Conservation (phyloP, 495 filamentous ascomycete species). For the Thozetella sp. region DNA sequence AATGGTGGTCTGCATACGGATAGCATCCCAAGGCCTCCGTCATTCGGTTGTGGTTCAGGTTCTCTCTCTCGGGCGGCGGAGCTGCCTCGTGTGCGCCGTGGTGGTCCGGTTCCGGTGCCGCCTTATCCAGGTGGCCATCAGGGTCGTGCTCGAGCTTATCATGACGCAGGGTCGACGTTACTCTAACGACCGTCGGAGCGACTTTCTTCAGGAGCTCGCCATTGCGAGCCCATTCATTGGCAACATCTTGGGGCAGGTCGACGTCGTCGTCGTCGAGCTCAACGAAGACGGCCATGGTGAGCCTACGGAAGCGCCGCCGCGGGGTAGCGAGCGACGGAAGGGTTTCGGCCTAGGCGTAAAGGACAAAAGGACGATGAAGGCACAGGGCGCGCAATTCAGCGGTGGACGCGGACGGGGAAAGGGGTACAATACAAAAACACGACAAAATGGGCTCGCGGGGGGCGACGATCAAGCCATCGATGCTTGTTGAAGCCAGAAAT, state of each 20-base stretch:
- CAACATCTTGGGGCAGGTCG: slow-evolving; percentile 39
- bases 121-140: neutral
- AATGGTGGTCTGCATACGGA: slow-evolving; percentile 65
- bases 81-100: slow-evolving; percentile 16
- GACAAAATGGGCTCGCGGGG: neutral
- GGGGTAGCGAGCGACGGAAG: neutral
- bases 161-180: neutral
- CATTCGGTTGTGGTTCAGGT: slow-evolving; percentile 70
- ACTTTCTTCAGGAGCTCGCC: slow-evolving; percentile 2
- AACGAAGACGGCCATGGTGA: slow-evolving; percentile 64
- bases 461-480: neutral
- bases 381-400: neutral
- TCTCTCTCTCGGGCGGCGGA: slow-evolving; percentile 41
- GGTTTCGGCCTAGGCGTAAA: neutral
- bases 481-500: neutral
- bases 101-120: neutral
- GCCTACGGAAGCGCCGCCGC: too few relatives aligned
- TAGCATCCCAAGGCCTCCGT: slow-evolving; percentile 84
- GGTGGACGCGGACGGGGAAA: too few relatives aligned
- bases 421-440: neutral
- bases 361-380: neutral
- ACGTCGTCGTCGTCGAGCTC: slow-evolving; percentile 60
- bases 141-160: neutral
- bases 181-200: slow-evolving; percentile 2
- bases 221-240: slow-evolving; percentile 5